phyloP scores from a whole-genome alignment of 805 yeast species.

The Blastobotrys americana region DNA sequence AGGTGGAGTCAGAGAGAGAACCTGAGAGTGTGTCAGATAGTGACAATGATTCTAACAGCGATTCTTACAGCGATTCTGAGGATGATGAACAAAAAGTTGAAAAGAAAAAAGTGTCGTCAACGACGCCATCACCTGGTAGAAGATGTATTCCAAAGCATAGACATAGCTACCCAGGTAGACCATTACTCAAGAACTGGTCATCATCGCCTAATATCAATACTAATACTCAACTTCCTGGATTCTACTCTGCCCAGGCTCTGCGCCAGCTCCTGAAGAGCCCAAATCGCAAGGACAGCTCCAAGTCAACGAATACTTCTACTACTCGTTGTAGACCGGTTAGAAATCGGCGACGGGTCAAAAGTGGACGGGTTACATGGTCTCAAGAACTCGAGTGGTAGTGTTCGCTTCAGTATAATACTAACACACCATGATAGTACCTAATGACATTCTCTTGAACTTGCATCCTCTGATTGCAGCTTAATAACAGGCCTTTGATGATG shows the following conservation, averaged over 20 bases:
- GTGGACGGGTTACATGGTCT: not conserved
- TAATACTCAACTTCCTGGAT: conserved; percentile 4
- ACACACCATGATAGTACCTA: no score
- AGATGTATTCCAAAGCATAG: conserved; percentile 14
- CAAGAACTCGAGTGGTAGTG: not conserved
- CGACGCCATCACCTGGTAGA: conserved; percentile 25
- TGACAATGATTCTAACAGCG: not conserved
- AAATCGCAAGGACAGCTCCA: not conserved
- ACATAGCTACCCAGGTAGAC: conserved; percentile 7
- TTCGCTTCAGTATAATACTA: not conserved
- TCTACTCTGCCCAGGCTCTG: conserved; percentile 13
- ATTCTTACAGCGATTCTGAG: not conserved
- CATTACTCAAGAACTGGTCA: conserved; percentile 4
- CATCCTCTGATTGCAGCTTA: no score
- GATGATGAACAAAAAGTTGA: not conserved
- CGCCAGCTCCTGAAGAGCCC: not conserved
- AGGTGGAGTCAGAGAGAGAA: no score
- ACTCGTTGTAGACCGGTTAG: not conserved
- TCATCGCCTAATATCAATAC: not conserved
- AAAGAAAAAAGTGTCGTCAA: not conserved
- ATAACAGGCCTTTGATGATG: no score
- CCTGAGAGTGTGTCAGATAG: no score
- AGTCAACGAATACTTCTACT: no score
- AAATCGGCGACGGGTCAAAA: not conserved
- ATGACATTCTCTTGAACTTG: no score